Percentiles rank a stretch among this genome's conserved stretches.
phyloP scores from a whole-genome alignment of 2,329 filamentous ascomycete genomes.

The Teratosphaeria pseudoeucalypti region DNA sequence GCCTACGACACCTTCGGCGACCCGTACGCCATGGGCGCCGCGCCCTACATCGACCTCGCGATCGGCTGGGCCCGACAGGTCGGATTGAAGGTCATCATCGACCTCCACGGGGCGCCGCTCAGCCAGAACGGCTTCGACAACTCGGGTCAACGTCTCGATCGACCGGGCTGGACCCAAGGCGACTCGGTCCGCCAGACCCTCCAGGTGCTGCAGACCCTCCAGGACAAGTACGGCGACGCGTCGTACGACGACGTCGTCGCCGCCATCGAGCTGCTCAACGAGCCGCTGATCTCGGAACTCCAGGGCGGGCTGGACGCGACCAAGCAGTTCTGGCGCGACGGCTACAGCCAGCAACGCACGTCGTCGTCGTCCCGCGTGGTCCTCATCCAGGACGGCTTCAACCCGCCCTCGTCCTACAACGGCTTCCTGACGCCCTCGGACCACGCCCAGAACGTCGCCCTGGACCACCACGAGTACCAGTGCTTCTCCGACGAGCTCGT shows the following conservation, averaged over 20 bases:
- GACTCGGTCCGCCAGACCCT: slow-evolving; percentile 43
- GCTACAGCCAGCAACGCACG: slow-evolving; percentile 34
- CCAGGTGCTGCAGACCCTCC: slow-evolving; percentile 46
- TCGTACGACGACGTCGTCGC: slow-evolving; percentile 49
- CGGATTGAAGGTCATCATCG: slow-evolving; percentile 47
- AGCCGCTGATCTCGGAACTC: slow-evolving; percentile 41
- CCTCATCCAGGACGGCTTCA: slow-evolving; percentile 51
- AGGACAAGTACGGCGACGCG: slow-evolving; percentile 45
- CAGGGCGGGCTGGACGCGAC: slow-evolving; percentile 30
- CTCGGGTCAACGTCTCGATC: slow-evolving; percentile 40
- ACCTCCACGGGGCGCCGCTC: slow-evolving; percentile 47
- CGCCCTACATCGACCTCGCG: slow-evolving; percentile 44
- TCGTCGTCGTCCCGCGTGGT: slow-evolving; percentile 30
- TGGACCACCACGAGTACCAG: slow-evolving; percentile 63
- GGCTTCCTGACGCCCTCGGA: slow-evolving; percentile 45
- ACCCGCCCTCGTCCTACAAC: slow-evolving; percentile 48
- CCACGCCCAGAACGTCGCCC: slow-evolving; percentile 43
- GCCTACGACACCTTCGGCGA: slow-evolving; percentile 42
- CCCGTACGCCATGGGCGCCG: slow-evolving; percentile 43
- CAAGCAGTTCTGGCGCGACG: slow-evolving; percentile 46
- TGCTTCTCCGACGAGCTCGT: slow-evolving; percentile 47
- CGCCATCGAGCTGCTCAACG: slow-evolving; percentile 48
- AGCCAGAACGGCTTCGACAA: slow-evolving; percentile 55
- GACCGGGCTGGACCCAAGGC: slow-evolving; percentile 34
- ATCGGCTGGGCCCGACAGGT: slow-evolving; percentile 46